Percentiles rank a stretch among this genome's conserved stretches.
These are phyloP conservation scores for Periconia sp. DNA, from an alignment of 2,329 filamentous ascomycete species.

Conservation along the genomic window DNA sequence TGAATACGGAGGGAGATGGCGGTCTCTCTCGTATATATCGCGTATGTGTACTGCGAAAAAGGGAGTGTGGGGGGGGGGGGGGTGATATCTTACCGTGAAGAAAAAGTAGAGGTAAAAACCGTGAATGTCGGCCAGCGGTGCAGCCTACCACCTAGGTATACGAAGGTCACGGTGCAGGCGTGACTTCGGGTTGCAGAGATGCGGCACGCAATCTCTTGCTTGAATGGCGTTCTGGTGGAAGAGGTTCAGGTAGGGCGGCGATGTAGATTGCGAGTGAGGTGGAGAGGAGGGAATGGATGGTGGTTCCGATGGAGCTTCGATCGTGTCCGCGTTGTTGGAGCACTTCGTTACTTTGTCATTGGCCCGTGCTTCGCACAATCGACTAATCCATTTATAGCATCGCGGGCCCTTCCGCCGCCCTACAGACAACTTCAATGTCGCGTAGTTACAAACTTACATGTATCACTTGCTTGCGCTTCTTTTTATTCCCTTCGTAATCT, in stretches of 20 bases:
- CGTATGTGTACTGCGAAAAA: background rate
- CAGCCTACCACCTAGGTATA: conserved; percentile 8
- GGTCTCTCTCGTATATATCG: too few relatives aligned
- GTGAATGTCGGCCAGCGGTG: conserved; percentile 17
- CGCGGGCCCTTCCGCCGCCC: too few relatives aligned
- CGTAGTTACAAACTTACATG: too few relatives aligned
- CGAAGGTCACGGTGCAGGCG: conserved; percentile 42
- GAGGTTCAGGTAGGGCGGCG: conserved; percentile 11
- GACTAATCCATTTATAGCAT: too few relatives aligned
- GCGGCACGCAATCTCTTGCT: conserved; percentile 1
- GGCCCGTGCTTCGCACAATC: too few relatives aligned
- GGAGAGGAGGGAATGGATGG: conserved; percentile 8
- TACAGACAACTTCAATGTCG: too few relatives aligned
- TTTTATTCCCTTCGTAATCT: too few relatives aligned
- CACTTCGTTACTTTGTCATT: background rate
- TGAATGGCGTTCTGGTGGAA: conserved; percentile 4
- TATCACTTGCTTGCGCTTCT: conserved; percentile 1
- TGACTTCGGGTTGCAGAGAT: conserved; percentile 22
- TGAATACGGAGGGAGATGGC: background rate
- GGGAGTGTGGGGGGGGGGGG: conserved; percentile 3
- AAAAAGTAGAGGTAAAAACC: conserved; percentile 8
- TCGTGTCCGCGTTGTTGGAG: conserved; percentile 4
- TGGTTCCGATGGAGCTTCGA: conserved; percentile 8
- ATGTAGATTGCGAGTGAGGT: conserved; percentile 1
- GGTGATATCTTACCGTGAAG: background rate